Evolutionary conservation across 202 grass and related monocot genomes (phyloP), one percentile per base, ranked within the genome.

Genomic region (Tripidium arundinaceum): DNA sequence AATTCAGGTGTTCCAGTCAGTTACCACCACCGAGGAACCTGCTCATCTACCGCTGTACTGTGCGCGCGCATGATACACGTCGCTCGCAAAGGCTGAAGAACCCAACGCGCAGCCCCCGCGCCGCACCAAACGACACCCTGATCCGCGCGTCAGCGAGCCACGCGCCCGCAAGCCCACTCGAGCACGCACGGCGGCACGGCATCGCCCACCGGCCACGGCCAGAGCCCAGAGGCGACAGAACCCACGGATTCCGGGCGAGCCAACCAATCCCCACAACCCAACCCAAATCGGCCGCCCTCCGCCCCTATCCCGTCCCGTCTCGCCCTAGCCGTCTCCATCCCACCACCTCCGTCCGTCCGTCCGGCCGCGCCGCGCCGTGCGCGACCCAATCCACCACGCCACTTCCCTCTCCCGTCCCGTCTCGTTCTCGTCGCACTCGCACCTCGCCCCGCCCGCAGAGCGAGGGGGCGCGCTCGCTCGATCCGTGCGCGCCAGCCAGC

Each of bases 311-410:
- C 25, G 37, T 24, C 78, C 59, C 72, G 65, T 71, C 61, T 72
- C 49, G n/a, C 11, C 10, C 39, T 57, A 78, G 43, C 79, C 83
- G 80, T 83, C 83, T 80, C 83, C 79, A 69, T 62, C 79, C 83
- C 81, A 75, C 77, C 70, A 81, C 34, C 57, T 41, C 62, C 57
- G 28, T 12, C 67, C 63, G 81, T 74, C 64, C 70, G 82, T 83
- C 80, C 81, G 76, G 90, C 80, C 81, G 76, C 83, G 90, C 76
- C 81, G 67, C 65, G 65, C 38, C 38, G 75, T 45, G 75, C 75
- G 90, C 74, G 70, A 81, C 79, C 86, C 80, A 77, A 85, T 76
- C 86, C 46, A 76, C 38, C 70, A 33, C 67, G 74, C 68, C 63
- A 59, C 59, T 7, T 37, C 54, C 13, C 54, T 11, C n/a, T 14